Conservation (phyloP, 352 stramenopile genomes). For the Globisporangium paddicum region DNA sequence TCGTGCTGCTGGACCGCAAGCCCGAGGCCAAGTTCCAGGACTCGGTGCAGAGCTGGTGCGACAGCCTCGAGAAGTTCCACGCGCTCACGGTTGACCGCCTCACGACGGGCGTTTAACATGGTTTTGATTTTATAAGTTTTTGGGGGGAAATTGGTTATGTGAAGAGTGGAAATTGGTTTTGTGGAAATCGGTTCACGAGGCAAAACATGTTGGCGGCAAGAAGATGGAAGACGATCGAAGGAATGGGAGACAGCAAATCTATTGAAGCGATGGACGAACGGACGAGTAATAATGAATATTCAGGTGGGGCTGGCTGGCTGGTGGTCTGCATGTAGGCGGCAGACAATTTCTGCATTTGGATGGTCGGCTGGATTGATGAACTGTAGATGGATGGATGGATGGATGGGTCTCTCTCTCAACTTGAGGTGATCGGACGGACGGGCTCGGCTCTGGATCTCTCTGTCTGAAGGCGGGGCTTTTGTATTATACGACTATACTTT, state of each 20-base stretch:
- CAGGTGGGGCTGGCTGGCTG: background rate
- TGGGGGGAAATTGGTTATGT: background rate
- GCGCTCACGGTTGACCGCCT: slow-evolving; percentile 59
- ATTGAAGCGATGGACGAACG: slow-evolving; percentile 4
- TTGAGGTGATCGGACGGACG: background rate
- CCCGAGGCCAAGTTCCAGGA: slow-evolving; percentile 69
- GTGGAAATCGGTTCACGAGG: background rate
- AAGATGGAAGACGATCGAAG: slow-evolving; percentile 1
- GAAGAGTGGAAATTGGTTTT: background rate
- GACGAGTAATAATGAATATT: slow-evolving; percentile 11
- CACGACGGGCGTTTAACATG: slow-evolving; percentile 30
- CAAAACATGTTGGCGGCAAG: too few relatives aligned
- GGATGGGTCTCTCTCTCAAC: background rate
- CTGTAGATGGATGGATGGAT: background rate
- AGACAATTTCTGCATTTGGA: slow-evolving; percentile 6
- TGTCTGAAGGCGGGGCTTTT: background rate
- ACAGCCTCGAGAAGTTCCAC: slow-evolving; percentile 68
- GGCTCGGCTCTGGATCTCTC: background rate
- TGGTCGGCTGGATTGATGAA: background rate
- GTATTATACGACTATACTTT: slow-evolving; percentile 14
- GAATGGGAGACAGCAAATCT: background rate
- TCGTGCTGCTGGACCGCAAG: slow-evolving; percentile 66
- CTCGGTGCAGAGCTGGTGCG: slow-evolving; percentile 57
- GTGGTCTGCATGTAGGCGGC: background rate
- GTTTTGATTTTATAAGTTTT: background rate